These are phyloP conservation scores for Apodospora peruviana DNA, from an alignment of 495 filamentous ascomycete species.

Conservation along the genomic window DNA sequence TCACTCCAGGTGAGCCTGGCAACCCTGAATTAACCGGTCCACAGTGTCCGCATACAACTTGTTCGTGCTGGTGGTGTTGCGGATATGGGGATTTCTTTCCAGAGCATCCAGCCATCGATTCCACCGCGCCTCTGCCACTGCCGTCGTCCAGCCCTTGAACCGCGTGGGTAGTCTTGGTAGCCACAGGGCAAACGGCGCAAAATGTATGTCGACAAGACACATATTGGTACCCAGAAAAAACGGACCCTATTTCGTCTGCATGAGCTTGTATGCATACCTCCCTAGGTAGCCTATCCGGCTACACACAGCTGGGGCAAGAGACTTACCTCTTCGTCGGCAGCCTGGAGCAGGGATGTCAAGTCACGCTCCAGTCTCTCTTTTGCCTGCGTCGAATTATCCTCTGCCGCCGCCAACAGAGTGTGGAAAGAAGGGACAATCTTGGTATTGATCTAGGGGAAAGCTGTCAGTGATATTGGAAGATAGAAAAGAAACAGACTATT, in stretches of 20 bases:
- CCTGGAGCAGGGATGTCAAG: slow-evolving; percentile 67
- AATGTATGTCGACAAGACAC: slow-evolving; percentile 78
- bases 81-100: slow-evolving; percentile 66
- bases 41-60: slow-evolving; percentile 68
- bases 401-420: slow-evolving; percentile 65
- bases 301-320: not conserved
- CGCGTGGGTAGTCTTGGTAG: slow-evolving; percentile 67
- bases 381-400: slow-evolving; percentile 53
- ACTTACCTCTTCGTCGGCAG: slow-evolving; percentile 41
- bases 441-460: slow-evolving; percentile 61
- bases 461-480: not conserved
- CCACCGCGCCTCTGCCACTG: slow-evolving; percentile 50
- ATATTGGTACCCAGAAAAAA: slow-evolving; percentile 73
- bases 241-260: slow-evolving; percentile 52
- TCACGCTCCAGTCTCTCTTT: slow-evolving; percentile 62
- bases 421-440: slow-evolving; percentile 81
- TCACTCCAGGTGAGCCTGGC: not conserved
- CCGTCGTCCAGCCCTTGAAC: slow-evolving; percentile 76
- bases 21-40: slow-evolving; percentile 51
- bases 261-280: too few relatives aligned
- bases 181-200: slow-evolving; percentile 83
- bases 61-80: slow-evolving; percentile 70
- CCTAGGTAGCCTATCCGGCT: too few relatives aligned
- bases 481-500: not conserved
- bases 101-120: slow-evolving; percentile 76